phyloP scores from a whole-genome alignment of 441 rosid species.

The Brassica balearica region DNA sequence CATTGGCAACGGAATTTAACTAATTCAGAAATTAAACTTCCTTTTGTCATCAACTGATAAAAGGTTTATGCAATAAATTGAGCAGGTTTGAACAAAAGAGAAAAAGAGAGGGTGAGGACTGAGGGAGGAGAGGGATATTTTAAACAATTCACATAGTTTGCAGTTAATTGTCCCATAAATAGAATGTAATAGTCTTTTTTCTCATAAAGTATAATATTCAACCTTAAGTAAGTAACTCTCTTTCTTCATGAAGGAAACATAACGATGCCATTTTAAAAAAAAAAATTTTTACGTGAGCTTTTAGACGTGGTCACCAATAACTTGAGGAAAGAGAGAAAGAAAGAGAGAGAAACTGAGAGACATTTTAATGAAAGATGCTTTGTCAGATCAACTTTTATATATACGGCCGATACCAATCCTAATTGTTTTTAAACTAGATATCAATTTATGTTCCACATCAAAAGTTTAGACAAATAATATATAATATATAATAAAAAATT shows the following conservation, averaged over 20 bases:
- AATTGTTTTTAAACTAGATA: neutral
- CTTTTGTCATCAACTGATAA: neutral
- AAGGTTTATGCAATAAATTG: neutral
- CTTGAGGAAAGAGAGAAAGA: conserved; percentile 1
- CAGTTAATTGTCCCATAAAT: neutral
- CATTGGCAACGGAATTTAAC: neutral
- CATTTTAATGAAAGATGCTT: conserved; percentile 27
- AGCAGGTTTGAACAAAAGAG: neutral
- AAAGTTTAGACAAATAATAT: too few relatives aligned
- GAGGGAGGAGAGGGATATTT: neutral
- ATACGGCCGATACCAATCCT: conserved; percentile 14
- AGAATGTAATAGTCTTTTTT: neutral
- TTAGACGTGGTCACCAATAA: conserved; percentile 35
- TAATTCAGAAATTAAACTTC: neutral
- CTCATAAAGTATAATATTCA: conserved; percentile 17
- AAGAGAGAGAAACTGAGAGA: neutral
- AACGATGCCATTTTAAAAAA: neutral
- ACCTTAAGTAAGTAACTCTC: conserved; percentile 15
- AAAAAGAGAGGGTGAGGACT: neutral
- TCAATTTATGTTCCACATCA: too few relatives aligned
- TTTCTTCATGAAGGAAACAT: conserved; percentile 15
- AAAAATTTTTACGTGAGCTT: conserved; percentile 19
- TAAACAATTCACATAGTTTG: neutral
- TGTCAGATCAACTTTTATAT: conserved; percentile 18
- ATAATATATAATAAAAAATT: too few relatives aligned